Evolutionary conservation across 805 yeast species (phyloP).

Genomic region (Candida morakotiae): DNA sequence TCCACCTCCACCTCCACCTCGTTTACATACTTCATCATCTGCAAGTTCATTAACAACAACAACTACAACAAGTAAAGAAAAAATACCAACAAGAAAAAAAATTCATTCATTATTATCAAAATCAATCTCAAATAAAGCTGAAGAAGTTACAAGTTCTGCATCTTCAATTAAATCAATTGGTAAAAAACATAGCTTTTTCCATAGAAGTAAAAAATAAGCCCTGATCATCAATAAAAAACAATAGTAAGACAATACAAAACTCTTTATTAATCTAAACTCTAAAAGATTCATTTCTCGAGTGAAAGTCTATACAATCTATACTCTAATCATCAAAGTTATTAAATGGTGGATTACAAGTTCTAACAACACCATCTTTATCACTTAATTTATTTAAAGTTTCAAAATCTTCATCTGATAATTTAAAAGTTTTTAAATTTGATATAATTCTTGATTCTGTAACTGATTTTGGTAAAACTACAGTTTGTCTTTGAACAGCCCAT

Average conservation of each 20-base stretch:
- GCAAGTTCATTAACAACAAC: constrained; percentile 26
- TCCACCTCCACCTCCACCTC: constrained; percentile 5
- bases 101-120: constrained; percentile 6
- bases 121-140: constrained; percentile 7
- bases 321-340: constrained; percentile 8
- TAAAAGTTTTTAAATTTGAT: constrained; percentile 33
- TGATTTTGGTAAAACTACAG: constrained; percentile 38
- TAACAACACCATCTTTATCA: constrained; percentile 30
- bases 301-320: background rate
- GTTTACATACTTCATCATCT: constrained; percentile 20
- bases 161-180: constrained; percentile 8
- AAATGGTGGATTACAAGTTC: constrained; percentile 24
- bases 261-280: no score
- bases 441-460: constrained; percentile 32
- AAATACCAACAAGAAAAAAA: constrained; percentile 5
- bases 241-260: background rate
- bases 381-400: constrained; percentile 27
- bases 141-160: constrained; percentile 8
- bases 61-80: constrained; percentile 9
- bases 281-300: no score
- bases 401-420: constrained; percentile 33
- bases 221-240: no score
- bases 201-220: constrained; percentile 7
- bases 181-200: constrained; percentile 18
- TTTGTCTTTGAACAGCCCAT: constrained; percentile 38